A percentile compares a stretch with the other conserved stretches of the same genome.
Evolutionary conservation across 2,329 filamentous ascomycete species (phyloP).

Genomic region (Epichloe brachyelytri): DNA sequence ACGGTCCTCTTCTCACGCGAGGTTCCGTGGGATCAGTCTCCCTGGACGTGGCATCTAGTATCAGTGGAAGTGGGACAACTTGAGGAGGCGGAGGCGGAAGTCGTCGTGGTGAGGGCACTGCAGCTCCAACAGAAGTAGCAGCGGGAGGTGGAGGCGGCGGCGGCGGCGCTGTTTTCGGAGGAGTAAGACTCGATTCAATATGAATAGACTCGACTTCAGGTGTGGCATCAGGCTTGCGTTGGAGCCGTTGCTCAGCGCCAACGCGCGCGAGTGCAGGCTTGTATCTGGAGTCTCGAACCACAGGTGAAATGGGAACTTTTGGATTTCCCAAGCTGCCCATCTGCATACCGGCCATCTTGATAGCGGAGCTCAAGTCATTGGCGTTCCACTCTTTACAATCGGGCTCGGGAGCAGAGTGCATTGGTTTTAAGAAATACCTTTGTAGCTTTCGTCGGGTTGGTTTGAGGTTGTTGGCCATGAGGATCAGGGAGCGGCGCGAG

Average conservation of each 20-base stretch:
- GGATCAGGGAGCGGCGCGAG: constrained; percentile 6
- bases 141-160: background rate
- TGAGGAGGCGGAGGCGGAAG: background rate
- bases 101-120: background rate
- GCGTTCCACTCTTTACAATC: constrained; percentile 15
- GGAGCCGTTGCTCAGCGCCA: background rate
- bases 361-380: constrained; percentile 7
- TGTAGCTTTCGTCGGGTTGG: constrained; percentile 18
- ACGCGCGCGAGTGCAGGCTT: no score
- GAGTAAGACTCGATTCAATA: background rate
- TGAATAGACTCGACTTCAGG: background rate
- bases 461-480: constrained; percentile 11
- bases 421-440: constrained; percentile 18
- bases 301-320: background rate
- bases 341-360: constrained; percentile 6
- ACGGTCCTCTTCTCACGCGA: constrained; percentile 2
- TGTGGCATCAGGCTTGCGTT: background rate
- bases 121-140: background rate
- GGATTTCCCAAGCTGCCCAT: constrained; percentile 5
- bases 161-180: background rate
- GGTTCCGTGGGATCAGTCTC: background rate
- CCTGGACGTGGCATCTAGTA: background rate
- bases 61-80: background rate
- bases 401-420: constrained; percentile 13
- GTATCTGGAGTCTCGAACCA: no score